Evolutionary conservation across 306 rosid species (phyloP), one percentile per base, ranked within the genome.

Genomic region (Prunus mira): DNA sequence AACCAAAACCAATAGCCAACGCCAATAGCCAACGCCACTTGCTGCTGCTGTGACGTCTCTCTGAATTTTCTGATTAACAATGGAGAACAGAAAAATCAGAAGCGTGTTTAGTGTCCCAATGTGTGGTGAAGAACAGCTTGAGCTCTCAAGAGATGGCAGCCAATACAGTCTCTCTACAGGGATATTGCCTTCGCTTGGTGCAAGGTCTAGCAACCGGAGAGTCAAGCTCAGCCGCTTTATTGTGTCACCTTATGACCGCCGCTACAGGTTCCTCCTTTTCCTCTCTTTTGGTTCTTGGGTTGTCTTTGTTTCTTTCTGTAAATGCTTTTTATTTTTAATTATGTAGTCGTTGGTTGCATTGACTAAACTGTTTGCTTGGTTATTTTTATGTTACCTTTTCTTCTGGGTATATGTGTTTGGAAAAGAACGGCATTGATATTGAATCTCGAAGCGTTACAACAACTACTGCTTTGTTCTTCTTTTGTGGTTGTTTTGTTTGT

Each of bases 171-270:
- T 95, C 24, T 58, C 97, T 0, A 91, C 90, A 11, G 98, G 93
- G 1, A 80, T 96, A 19, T 70, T 96, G 20, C 99, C 99, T 3
- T 86, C 99, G 6, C 93, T 96, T 3, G 99, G 98, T 0, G 98
- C 96, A 15, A 74, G 86, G 80, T 32, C 82, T 12, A 88, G 93
- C 41, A 80, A 65, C 28, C 91, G 96, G 47, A 66, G 96, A 66
- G 76, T 89, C 30, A 83, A 82, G 55, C 93, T 91, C 66, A 69
- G 75, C 6, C 46, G 67, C 1, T 79, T 83, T 78, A 79, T 91
- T 72, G 0, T 92, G 0, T 89, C 97, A 0, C 98, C 98, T 1
- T 92, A 89, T 61, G 96, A 92, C 46, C 96, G 74, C 71, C 97
- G 85, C 1, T 92, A 96, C 90, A 91, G 99, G 99, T 86, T 25